These are phyloP conservation scores for Bifiguratus adelaidae DNA, from an alignment of 192 early-diverging fungal genomes.

Conservation along the genomic window DNA sequence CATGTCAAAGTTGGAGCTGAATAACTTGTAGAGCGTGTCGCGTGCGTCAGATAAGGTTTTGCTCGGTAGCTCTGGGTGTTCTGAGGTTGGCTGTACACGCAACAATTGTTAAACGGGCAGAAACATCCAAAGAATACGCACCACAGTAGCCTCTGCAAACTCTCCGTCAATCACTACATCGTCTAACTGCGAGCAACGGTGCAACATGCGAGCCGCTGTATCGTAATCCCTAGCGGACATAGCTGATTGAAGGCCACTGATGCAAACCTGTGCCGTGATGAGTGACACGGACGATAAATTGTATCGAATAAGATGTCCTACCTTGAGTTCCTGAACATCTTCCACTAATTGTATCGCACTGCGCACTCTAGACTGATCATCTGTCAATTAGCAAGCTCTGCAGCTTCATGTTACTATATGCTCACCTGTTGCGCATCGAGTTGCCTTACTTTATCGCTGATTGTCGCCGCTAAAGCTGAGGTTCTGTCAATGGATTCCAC, in stretches of 20 bases:
- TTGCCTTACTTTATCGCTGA: constrained; percentile 76
- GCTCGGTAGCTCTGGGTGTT: constrained; percentile 41
- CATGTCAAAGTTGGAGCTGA: constrained; percentile 70
- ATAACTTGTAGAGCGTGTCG: constrained; percentile 51
- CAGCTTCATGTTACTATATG: background rate
- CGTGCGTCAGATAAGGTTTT: constrained; percentile 47
- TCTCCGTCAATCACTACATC: constrained; percentile 41
- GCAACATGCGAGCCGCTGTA: constrained; percentile 50
- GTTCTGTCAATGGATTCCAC: constrained; percentile 50
- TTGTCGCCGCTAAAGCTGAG: constrained; percentile 63
- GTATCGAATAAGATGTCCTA: constrained; percentile 11
- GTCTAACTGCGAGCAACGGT: constrained; percentile 50
- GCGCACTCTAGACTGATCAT: constrained; percentile 49
- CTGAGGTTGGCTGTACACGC: constrained; percentile 32
- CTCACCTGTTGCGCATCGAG: constrained; percentile 63
- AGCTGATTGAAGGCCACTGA: constrained; percentile 50
- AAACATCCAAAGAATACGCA: constrained; percentile 4
- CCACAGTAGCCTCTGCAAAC: constrained; percentile 48
- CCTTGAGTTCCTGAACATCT: constrained; percentile 60
- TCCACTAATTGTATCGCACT: constrained; percentile 57
- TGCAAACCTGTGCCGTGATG: constrained; percentile 30
- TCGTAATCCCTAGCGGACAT: constrained; percentile 54
- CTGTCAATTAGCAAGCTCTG: background rate
- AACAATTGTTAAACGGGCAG: background rate
- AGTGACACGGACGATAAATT: background rate